Percentiles rank a stretch among this genome's conserved stretches.
Evolutionary conservation across 345 rosid genomes (phyloP).

Genomic region (Ceriops decandra): DNA sequence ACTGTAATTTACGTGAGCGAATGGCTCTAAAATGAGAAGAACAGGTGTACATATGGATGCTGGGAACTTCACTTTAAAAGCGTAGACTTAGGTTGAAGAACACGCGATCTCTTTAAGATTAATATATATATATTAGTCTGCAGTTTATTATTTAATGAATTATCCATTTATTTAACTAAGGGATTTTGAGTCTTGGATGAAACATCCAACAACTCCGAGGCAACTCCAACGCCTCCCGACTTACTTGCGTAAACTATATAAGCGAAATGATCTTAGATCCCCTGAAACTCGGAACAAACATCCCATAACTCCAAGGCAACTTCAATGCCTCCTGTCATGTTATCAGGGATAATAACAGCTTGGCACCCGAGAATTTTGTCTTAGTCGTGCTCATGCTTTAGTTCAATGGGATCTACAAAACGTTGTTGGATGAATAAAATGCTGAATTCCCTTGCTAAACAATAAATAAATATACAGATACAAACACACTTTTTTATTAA

Average conservation of each 20-base stretch:
- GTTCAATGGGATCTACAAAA: too few species aligned
- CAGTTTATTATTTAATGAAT: slow-evolving; percentile 9
- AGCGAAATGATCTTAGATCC: slow-evolving; percentile 16
- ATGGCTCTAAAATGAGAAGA: too few species aligned
- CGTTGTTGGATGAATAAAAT: too few species aligned
- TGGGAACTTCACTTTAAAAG: neutral
- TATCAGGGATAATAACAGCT: too few species aligned
- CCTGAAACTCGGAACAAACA: neutral
- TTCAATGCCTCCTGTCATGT: slow-evolving; percentile 8
- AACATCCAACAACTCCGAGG: neutral
- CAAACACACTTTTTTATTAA: neutral
- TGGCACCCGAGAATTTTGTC: too few species aligned
- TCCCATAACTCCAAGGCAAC: slow-evolving; percentile 9
- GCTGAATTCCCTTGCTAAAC: too few species aligned
- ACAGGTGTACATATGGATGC: too few species aligned
- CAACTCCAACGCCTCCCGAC: slow-evolving; percentile 16
- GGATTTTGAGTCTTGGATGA: neutral
- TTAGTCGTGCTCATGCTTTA: too few species aligned
- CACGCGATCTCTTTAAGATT: slow-evolving; percentile 28
- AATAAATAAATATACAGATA: neutral
- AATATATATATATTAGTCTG: slow-evolving; percentile 10
- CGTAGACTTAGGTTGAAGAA: slow-evolving; percentile 34
- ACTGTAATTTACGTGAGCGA: too few species aligned
- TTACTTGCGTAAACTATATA: slow-evolving; percentile 13
- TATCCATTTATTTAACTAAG: neutral